Evolutionary conservation across 306 rosid genomes (phyloP).

Genomic region (Ochetophila trinervis): DNA sequence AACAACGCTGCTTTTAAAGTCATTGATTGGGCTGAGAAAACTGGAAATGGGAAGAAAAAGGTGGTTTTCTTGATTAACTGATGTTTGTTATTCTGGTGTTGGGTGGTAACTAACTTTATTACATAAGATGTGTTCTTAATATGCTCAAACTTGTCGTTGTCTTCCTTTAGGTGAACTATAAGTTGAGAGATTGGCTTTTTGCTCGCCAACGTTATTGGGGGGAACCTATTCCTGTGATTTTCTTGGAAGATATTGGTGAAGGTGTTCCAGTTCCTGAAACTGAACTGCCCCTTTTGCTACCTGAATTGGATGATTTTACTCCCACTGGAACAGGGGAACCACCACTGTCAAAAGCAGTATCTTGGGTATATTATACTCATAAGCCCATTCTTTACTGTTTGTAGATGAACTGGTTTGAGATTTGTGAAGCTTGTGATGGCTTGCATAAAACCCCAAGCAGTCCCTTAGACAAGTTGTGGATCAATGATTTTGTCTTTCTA

Average conservation of each 20-base stretch:
- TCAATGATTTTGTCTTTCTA: too few species aligned
- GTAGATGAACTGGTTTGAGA: background rate
- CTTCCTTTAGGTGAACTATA: conserved; percentile 73
- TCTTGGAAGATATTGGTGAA: conserved; percentile 69
- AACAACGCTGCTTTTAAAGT: conserved; percentile 71
- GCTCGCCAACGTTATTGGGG: conserved; percentile 99
- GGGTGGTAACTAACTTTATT: background rate
- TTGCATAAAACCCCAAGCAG: background rate
- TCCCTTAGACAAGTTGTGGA: too few species aligned
- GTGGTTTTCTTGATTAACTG: conserved; percentile 35
- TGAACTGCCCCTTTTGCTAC: conserved; percentile 83
- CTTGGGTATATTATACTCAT: conserved; percentile 57
- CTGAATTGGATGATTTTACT: conserved; percentile 95
- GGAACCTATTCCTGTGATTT: conserved; percentile 93
- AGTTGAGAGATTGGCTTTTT: conserved; percentile 99
- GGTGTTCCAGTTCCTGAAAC: conserved; percentile 64
- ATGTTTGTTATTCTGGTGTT: conserved; percentile 17
- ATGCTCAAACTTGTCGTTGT: conserved; percentile 20
- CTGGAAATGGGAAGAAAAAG: conserved; percentile 85
- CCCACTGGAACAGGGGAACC: conserved; percentile 98
- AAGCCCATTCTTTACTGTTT: background rate
- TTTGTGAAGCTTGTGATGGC: background rate
- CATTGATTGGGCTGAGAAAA: conserved; percentile 82
- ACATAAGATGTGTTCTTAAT: conserved; percentile 19
- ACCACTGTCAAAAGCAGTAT: conserved; percentile 77